A percentile compares a stretch with the other conserved stretches of the same genome.
These are phyloP conservation scores for Sapria himalayana DNA, from an alignment of 345 rosid genomes.

Conservation along the genomic window DNA sequence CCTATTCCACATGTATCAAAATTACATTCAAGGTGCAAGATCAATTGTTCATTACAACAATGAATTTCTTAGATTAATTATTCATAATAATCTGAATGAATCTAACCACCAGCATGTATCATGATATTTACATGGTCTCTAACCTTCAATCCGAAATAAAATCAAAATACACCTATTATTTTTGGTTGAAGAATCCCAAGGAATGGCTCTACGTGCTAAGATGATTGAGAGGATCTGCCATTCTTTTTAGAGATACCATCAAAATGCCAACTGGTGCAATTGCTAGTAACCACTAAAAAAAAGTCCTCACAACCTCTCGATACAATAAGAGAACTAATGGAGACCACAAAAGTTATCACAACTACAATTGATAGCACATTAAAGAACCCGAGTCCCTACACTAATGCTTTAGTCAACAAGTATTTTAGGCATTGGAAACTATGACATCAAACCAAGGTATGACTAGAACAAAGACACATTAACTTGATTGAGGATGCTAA, in stretches of 20 bases:
- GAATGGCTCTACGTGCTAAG: background rate
- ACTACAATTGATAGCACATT: too few species aligned
- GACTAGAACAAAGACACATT: too few species aligned
- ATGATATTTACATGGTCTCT: background rate
- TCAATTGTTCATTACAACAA: background rate
- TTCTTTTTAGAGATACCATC: background rate
- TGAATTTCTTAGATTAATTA: background rate
- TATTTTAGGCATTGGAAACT: too few species aligned
- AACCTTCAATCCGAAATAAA: background rate
- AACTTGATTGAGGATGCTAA: too few species aligned
- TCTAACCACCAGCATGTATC: background rate
- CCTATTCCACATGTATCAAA: background rate
- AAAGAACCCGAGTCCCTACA: too few species aligned
- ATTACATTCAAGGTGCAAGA: background rate
- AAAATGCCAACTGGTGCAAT: background rate
- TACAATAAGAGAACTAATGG: too few species aligned
- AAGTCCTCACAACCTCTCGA: too few species aligned
- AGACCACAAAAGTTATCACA: too few species aligned
- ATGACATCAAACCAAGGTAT: too few species aligned
- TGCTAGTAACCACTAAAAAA: background rate
- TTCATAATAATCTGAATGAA: rapidly evolving
- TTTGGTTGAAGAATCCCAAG: background rate
- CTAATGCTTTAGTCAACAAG: too few species aligned
- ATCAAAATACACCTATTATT: background rate
- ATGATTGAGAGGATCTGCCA: background rate